phyloP scores from a whole-genome alignment of 352 stramenopile species.

The Vaucheria bursata region DNA sequence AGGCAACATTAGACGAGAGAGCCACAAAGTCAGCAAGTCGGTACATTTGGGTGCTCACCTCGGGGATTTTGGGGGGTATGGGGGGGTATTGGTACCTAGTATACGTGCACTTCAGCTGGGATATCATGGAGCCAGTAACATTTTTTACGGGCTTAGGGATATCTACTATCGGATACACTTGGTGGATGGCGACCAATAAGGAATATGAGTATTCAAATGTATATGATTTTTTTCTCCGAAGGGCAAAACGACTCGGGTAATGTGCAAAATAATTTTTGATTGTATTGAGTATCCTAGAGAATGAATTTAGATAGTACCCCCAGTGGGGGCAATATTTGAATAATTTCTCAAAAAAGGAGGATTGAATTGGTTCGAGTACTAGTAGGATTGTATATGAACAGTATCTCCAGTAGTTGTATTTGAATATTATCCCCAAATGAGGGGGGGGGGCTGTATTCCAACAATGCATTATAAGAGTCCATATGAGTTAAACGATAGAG shows the following conservation, averaged over 20 bases:
- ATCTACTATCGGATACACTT: slow-evolving; percentile 32
- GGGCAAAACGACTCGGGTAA: too few species aligned
- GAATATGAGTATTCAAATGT: slow-evolving; percentile 36
- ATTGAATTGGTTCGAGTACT: not conserved
- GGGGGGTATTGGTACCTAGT: slow-evolving; percentile 41
- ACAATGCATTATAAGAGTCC: too few species aligned
- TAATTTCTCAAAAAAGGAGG: not conserved
- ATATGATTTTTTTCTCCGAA: slow-evolving; percentile 30
- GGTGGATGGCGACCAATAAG: slow-evolving; percentile 41
- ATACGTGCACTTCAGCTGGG: slow-evolving; percentile 39
- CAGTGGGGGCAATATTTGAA: not conserved
- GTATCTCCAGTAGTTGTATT: not conserved
- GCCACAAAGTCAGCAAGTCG: not conserved
- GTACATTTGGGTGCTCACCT: slow-evolving; percentile 31
- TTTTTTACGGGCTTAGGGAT: slow-evolving; percentile 37
- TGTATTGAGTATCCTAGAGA: too few species aligned
- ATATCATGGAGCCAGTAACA: slow-evolving; percentile 40
- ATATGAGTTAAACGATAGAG: too few species aligned
- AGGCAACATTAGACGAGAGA: slow-evolving; percentile 15
- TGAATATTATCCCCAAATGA: not conserved
- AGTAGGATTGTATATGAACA: not conserved
- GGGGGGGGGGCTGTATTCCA: too few species aligned
- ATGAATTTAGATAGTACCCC: not conserved
- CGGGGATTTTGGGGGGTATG: slow-evolving; percentile 15
- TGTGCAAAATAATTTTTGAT: too few species aligned